A percentile compares a stretch with the other conserved stretches of the same genome.
Evolutionary conservation across 805 yeast species (phyloP).

Genomic region (Blastobotrys terrestris): DNA sequence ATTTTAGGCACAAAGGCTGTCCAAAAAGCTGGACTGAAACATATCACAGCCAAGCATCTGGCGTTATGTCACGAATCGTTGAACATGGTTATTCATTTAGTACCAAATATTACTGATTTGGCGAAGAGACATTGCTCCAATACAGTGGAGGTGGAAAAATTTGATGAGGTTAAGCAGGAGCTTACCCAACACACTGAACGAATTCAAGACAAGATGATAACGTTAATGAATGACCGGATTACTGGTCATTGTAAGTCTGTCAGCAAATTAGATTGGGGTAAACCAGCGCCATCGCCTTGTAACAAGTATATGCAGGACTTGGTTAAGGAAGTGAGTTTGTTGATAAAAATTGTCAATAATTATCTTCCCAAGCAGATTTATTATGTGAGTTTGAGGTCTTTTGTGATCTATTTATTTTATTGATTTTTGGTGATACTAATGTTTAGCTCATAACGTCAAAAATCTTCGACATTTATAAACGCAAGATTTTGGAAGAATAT

Average conservation of each 20-base stretch:
- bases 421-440: conserved; percentile 11
- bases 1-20: conserved; percentile 74
- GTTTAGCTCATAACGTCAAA: conserved; percentile 25
- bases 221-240: conserved; percentile 64
- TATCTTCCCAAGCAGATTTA: conserved; percentile 50
- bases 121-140: conserved; percentile 25
- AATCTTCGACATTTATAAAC: conserved; percentile 49
- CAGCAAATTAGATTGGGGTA: conserved; percentile 44
- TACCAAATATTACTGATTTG: conserved; percentile 33
- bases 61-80: conserved; percentile 64
- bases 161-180: conserved; percentile 36
- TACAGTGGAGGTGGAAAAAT: conserved; percentile 27
- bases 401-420: conserved; percentile 27
- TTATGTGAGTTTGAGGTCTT: conserved; percentile 29
- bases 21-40: conserved; percentile 52
- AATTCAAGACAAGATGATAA: conserved; percentile 56
- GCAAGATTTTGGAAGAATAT: conserved; percentile 46
- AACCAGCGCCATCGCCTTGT: conserved; percentile 37
- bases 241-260: conserved; percentile 45
- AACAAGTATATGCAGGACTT: conserved; percentile 60
- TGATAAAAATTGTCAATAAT: conserved; percentile 51
- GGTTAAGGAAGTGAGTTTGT: conserved; percentile 61
- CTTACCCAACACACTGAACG: conserved; percentile 59
- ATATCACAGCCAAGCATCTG: conserved; percentile 66
- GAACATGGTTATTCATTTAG: conserved; percentile 38